Percentiles rank a stretch among this genome's conserved stretches.
phyloP scores from a whole-genome alignment of 2,329 filamentous ascomycete species.

The Pezicula radicicola region DNA sequence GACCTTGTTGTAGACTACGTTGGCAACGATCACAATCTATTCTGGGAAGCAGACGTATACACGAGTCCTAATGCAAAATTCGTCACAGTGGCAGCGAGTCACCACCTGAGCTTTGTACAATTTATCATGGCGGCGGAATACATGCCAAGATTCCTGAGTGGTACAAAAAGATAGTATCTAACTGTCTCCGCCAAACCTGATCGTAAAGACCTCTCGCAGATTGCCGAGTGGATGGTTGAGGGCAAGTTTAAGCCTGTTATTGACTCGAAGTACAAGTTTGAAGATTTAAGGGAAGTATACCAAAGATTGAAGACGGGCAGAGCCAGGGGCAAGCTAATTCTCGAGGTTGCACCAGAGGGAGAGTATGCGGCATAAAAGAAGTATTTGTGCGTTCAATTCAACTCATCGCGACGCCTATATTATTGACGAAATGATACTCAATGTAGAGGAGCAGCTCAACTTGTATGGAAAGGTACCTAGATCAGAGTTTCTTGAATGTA shows the following conservation, averaged over 20 bases:
- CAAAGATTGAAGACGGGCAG: slow-evolving; percentile 53
- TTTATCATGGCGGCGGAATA: neutral
- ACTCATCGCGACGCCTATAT: too few species aligned
- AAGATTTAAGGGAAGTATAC: slow-evolving; percentile 54
- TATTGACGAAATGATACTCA: too few species aligned
- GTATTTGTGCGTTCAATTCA: too few species aligned
- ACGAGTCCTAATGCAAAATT: slow-evolving; percentile 1
- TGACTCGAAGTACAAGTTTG: slow-evolving; percentile 52
- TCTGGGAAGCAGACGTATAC: neutral
- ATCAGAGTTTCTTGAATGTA: too few species aligned
- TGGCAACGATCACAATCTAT: neutral
- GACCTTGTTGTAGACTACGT: slow-evolving; percentile 4
- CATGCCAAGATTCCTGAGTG: slow-evolving; percentile 6
- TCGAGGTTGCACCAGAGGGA: too few species aligned
- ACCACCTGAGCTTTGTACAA: slow-evolving; percentile 43
- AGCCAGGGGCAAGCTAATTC: slow-evolving; percentile 57
- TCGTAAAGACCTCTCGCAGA: slow-evolving; percentile 43
- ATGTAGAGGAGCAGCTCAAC: too few species aligned
- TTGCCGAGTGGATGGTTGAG: slow-evolving; percentile 54
- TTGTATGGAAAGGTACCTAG: too few species aligned
- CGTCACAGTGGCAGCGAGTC: slow-evolving; percentile 51
- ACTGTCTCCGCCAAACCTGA: slow-evolving; percentile 39
- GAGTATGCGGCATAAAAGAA: too few species aligned
- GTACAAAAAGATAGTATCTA: slow-evolving; percentile 37
- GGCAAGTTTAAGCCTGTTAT: slow-evolving; percentile 55